Evolutionary conservation across 1,139 yeast genomes (phyloP).

Genomic region (Hansenula lynferdii): DNA sequence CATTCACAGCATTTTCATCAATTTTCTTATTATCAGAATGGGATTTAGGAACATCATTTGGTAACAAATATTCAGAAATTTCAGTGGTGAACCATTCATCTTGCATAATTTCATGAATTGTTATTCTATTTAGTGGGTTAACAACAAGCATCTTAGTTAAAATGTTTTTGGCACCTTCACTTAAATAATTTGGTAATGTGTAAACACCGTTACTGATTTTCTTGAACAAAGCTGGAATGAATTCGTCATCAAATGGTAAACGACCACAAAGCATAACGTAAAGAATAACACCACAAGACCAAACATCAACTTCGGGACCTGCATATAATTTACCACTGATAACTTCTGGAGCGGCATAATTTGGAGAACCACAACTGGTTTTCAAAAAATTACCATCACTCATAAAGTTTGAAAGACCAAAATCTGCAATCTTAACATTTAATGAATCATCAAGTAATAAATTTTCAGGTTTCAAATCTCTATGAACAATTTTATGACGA

Average conservation of each 20-base stretch:
- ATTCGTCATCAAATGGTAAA: constrained; percentile 96
- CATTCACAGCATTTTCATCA: constrained; percentile 77
- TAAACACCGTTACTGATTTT: constrained; percentile 95
- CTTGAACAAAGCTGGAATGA: constrained; percentile 92
- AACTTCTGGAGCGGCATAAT: constrained; percentile 98
- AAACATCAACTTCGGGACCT: constrained; percentile 98
- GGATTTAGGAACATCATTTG: constrained; percentile 47
- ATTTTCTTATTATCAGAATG: constrained; percentile 30
- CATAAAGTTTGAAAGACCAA: constrained; percentile 94
- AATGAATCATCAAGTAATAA: constrained; percentile 83
- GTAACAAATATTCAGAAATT: constrained; percentile 77
- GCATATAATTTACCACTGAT: constrained; percentile 95
- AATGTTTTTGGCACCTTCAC: constrained; percentile 82
- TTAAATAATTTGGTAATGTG: constrained; percentile 83
- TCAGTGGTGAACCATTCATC: constrained; percentile 93
- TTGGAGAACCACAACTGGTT: constrained; percentile 96
- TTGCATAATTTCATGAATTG: constrained; percentile 90
- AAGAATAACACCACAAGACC: constrained; percentile 97
- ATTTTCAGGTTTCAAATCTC: constrained; percentile 95
- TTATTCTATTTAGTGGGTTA: constrained; percentile 91
- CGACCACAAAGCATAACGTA: constrained; percentile 98
- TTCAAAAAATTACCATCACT: constrained; percentile 96
- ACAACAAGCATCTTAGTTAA: constrained; percentile 94
- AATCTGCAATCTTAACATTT: constrained; percentile 95
- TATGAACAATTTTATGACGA: constrained; percentile 93